Evolutionary conservation across 140 eudicot species (phyloP), one percentile per base, ranked within the genome.

Genomic region (Anethum foeniculum): DNA sequence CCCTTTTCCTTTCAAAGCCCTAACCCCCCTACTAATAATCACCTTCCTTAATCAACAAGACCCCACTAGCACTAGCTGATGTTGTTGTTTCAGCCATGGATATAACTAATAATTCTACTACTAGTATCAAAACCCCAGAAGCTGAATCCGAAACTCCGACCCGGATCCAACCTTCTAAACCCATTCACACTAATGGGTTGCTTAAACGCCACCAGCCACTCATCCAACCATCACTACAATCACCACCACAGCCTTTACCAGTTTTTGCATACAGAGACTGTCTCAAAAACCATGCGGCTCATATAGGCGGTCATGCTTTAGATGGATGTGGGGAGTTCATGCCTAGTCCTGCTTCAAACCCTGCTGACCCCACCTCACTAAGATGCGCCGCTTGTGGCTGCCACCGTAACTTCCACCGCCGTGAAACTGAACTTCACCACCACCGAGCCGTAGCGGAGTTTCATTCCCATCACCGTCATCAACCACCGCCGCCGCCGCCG

Each of bases 321-420:
- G 98, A 93, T 47, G 98, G 98, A 0, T 93, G 98, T 48, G 91
- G 98, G 0, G 98, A 93, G 88, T 93, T 91, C 79, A 88, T 93
- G 93, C 91, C 97, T 14, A 76, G 91, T 15, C 87, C 89, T 5
- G 36, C 86, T 1, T 71, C 93, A 9, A 79, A 81, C 39, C 97
- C 93, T 27, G 19, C 88, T 71, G 96, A 88, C 87, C 97, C 93
- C 41, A 89, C 98, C 30, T 87, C 97, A 6, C 75, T 93, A 9
- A 89, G 85, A 85, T 93, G 98, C 78, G 98, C 98, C 27, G 98
- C 98, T 0, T 93, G 98, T 30, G 96, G 96, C 3, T 93, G 98
- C 82, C 97, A 93, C 86, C 97, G 98, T 15, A 93, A 93, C 54
- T 93, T 93, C 91, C 98, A 93, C 88, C 96, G 98, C 85, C 97